phyloP scores from a whole-genome alignment of 1,284 basidiomycete genomes.

The Hymenochaete sp. region DNA sequence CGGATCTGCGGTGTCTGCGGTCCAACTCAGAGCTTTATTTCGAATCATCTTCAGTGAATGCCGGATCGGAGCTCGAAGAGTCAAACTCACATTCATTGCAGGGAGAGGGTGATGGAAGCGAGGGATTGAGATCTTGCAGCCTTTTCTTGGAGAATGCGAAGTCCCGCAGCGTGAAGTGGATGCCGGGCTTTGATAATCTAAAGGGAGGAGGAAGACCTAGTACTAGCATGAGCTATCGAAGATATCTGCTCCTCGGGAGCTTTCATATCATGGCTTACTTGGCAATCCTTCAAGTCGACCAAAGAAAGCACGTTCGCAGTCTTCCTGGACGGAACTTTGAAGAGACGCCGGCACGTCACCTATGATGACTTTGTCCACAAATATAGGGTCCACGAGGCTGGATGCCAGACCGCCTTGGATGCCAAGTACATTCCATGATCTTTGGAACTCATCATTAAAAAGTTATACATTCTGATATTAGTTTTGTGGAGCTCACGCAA shows the following conservation, averaged over 20 bases:
- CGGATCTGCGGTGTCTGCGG: constrained; percentile 38
- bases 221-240: background rate
- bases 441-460: background rate
- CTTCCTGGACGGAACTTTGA: constrained; percentile 35
- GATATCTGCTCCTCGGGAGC: background rate
- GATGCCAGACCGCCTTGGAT: constrained; percentile 76
- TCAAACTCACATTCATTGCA: constrained; percentile 53
- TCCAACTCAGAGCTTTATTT: constrained; percentile 57
- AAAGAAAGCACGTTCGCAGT: constrained; percentile 57
- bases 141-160: constrained; percentile 54
- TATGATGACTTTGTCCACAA: constrained; percentile 57
- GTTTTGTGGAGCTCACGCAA: constrained; percentile 35
- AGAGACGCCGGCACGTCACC: constrained; percentile 42
- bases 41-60: background rate
- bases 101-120: constrained; percentile 22
- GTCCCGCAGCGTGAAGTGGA: constrained; percentile 47
- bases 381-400: constrained; percentile 51
- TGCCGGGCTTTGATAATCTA: constrained; percentile 36
- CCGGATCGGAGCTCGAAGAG: background rate
- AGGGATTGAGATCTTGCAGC: constrained; percentile 24
- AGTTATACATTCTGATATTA: background rate
- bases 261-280: no score
- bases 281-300: constrained; percentile 34
- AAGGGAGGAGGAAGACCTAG: constrained; percentile 40
- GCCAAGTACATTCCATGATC: constrained; percentile 67